Evolutionary conservation across 768 basidiomycete species (phyloP).

Genomic region (Serendipita sp.): DNA sequence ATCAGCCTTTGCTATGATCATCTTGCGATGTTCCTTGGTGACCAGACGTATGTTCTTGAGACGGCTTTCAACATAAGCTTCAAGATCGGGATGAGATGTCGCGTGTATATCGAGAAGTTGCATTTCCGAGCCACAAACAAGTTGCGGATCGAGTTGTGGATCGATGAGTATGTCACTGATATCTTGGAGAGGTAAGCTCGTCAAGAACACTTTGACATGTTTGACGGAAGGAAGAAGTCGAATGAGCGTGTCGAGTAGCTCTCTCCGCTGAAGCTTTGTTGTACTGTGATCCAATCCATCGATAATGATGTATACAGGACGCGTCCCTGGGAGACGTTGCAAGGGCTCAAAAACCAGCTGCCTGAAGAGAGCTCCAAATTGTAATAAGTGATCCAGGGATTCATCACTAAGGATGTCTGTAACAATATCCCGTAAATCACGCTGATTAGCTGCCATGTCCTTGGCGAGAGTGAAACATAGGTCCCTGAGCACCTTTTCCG

Average conservation of each 20-base stretch:
- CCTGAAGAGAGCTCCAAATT: background rate
- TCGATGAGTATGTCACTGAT: background rate
- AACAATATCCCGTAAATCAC: too few species aligned
- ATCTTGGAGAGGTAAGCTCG: background rate
- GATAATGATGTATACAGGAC: background rate
- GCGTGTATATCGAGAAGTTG: background rate
- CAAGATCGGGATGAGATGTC: background rate
- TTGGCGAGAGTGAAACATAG: too few species aligned
- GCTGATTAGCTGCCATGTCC: too few species aligned
- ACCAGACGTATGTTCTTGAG: background rate
- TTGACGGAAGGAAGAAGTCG: background rate
- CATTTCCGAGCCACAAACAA: background rate
- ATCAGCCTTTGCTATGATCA: background rate
- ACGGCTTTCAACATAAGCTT: background rate
- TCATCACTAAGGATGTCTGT: too few species aligned
- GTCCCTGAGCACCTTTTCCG: too few species aligned
- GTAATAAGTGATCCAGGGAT: too few species aligned
- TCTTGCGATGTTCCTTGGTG: background rate
- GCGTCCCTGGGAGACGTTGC: background rate
- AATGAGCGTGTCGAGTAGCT: background rate
- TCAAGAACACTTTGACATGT: background rate
- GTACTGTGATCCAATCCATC: background rate
- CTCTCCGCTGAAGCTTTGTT: background rate
- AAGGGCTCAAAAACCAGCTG: background rate
- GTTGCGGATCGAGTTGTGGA: background rate